These are phyloP conservation scores for Chrysoporthe austroafricana DNA, from an alignment of 2,329 filamentous ascomycete species.

Conservation along the genomic window DNA sequence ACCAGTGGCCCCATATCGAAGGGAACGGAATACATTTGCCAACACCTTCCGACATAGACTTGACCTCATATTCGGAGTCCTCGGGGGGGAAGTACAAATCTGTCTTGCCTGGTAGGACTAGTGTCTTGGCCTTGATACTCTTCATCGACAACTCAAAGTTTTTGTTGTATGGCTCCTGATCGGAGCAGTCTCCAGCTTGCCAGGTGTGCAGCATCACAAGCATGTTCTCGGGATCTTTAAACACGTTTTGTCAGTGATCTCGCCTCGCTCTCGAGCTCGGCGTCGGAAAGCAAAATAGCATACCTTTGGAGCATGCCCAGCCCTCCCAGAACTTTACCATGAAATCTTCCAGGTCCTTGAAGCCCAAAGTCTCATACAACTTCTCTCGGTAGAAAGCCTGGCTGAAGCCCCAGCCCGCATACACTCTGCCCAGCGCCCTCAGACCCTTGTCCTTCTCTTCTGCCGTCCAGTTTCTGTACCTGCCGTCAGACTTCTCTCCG, in stretches of 20 bases:
- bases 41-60: slow-evolving; percentile 37
- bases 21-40: slow-evolving; percentile 36
- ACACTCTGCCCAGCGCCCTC: slow-evolving; percentile 74
- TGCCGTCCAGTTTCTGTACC: slow-evolving; percentile 28
- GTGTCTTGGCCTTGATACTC: slow-evolving; percentile 70
- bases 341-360: slow-evolving; percentile 72
- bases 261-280: neutral
- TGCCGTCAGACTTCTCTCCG: slow-evolving; percentile 8
- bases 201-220: slow-evolving; percentile 67
- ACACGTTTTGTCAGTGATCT: neutral
- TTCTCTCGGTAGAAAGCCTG: slow-evolving; percentile 77
- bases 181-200: slow-evolving; percentile 73
- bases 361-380: slow-evolving; percentile 69
- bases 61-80: slow-evolving; percentile 75
- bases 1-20: slow-evolving; percentile 39
- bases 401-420: slow-evolving; percentile 81
- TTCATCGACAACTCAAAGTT: slow-evolving; percentile 68
- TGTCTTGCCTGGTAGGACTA: slow-evolving; percentile 73
- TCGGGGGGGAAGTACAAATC: slow-evolving; percentile 84
- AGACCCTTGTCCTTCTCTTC: slow-evolving; percentile 47
- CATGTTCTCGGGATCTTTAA: slow-evolving; percentile 41
- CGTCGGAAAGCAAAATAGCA: too few species aligned
- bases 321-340: slow-evolving; percentile 76
- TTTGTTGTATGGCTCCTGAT: slow-evolving; percentile 69
- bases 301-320: slow-evolving; percentile 55